phyloP scores from a whole-genome alignment of 2,329 filamentous ascomycete genomes.

The Hymenoscyphus occultus region DNA sequence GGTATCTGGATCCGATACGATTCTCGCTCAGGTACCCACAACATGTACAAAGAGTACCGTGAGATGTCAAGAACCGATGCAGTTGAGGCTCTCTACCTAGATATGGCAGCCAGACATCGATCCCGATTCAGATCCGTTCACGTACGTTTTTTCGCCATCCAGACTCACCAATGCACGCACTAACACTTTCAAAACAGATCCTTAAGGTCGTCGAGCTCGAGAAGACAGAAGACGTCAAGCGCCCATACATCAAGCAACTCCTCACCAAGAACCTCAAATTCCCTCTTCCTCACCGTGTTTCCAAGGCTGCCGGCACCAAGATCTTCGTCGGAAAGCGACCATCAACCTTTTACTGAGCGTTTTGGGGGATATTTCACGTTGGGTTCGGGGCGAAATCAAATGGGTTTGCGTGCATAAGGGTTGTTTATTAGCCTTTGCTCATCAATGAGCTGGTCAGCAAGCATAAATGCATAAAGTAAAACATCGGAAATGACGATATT shows the following conservation, averaged over 20 bases:
- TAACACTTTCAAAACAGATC: slow-evolving; percentile 57
- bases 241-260: slow-evolving; percentile 99
- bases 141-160: slow-evolving; percentile 58
- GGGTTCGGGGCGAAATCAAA: slow-evolving; percentile 31
- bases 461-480: slow-evolving; percentile 33
- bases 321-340: slow-evolving; percentile 90
- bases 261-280: slow-evolving; percentile 93
- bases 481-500: slow-evolving; percentile 16
- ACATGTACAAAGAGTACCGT: slow-evolving; percentile 99
- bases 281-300: slow-evolving; percentile 94
- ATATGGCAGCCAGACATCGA: slow-evolving; percentile 99
- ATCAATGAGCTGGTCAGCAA: slow-evolving; percentile 32
- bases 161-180: slow-evolving; percentile 5
- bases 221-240: slow-evolving; percentile 91
- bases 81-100: slow-evolving; percentile 96
- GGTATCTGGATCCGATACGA: slow-evolving; percentile 99
- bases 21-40: slow-evolving; percentile 99
- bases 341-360: slow-evolving; percentile 82
- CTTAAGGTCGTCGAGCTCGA: slow-evolving; percentile 97
- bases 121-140: slow-evolving; percentile 97
- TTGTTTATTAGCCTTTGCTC: slow-evolving; percentile 37
- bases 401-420: slow-evolving; percentile 36
- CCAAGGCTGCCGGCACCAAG: slow-evolving; percentile 81
- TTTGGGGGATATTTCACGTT: slow-evolving; percentile 21
- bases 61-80: slow-evolving; percentile 96